Percentiles rank a stretch among this genome's conserved stretches.
phyloP scores from a whole-genome alignment of 306 rosid genomes.

The Acacia melanoxylon region DNA sequence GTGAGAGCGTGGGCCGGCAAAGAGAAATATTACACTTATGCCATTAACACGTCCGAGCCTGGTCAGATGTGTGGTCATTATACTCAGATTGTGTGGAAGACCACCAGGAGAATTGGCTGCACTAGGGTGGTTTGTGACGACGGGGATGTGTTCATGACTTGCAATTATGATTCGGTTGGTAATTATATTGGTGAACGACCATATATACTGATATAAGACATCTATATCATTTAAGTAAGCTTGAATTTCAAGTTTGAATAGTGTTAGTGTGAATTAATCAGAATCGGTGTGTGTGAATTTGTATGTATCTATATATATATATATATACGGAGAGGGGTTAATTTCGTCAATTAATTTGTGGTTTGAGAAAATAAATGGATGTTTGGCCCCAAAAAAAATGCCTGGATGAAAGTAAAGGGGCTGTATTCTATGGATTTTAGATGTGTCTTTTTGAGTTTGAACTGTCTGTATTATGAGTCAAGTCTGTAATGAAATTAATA shows the following conservation, averaged over 20 bases:
- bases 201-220: conserved; percentile 18
- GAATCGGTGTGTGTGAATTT: background rate
- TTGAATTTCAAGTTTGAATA: background rate
- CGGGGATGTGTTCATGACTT: conserved; percentile 87
- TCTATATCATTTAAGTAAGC: background rate
- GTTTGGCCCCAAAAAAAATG: too few species aligned
- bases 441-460: too few species aligned
- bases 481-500: too few species aligned
- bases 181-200: conserved; percentile 81
- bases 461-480: too few species aligned
- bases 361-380: background rate
- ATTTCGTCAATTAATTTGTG: background rate
- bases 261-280: background rate
- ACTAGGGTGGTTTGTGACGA: conserved; percentile 69
- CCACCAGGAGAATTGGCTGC: conserved; percentile 68
- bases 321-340: background rate
- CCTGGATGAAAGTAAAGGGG: background rate
- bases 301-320: background rate
- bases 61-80: conserved; percentile 90
- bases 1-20: conserved; percentile 67
- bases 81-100: too few species aligned
- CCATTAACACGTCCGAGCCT: conserved; percentile 49
- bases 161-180: conserved; percentile 79
- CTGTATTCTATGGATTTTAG: background rate
- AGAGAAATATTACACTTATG: conserved; percentile 69